These are phyloP conservation scores for Phalaenopsis aphrodite DNA, from an alignment of 106 monocot genomes.

Conservation along the genomic window DNA sequence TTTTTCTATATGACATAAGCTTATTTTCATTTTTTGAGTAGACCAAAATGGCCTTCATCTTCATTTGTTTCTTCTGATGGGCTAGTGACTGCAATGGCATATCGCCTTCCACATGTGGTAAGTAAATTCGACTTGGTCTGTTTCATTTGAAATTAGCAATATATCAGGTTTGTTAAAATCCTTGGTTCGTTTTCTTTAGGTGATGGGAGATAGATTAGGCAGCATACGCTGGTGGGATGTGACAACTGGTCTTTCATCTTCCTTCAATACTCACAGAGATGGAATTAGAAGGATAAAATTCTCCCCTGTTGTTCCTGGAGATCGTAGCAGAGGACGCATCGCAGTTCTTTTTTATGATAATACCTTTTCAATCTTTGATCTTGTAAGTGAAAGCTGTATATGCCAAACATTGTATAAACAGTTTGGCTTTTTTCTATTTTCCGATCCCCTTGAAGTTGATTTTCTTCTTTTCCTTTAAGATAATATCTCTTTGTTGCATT, in stretches of 20 bases:
- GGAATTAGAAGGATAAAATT: slow-evolving; percentile 99
- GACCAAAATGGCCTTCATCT: slow-evolving; percentile 95
- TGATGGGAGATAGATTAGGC: slow-evolving; percentile 94
- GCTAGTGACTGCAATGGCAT: slow-evolving; percentile 93
- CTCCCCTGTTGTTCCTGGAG: slow-evolving; percentile 93
- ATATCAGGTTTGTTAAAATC: slow-evolving; percentile 1
- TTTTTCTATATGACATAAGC: background rate
- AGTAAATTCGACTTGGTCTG: slow-evolving; percentile 2
- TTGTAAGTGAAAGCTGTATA: slow-evolving; percentile 50
- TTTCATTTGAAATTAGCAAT: background rate
- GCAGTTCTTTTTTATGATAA: slow-evolving; percentile 97
- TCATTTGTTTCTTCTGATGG: slow-evolving; percentile 89
- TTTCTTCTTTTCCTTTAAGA: background rate
- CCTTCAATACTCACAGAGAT: slow-evolving; percentile 94
- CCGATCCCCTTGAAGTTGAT: background rate
- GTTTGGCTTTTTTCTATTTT: background rate
- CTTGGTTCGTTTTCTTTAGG: slow-evolving; percentile 33
- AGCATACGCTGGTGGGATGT: slow-evolving; percentile 99
- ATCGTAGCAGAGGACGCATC: slow-evolving; percentile 85
- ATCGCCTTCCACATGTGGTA: slow-evolving; percentile 98
- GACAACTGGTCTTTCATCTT: slow-evolving; percentile 83
- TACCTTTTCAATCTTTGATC: slow-evolving; percentile 96
- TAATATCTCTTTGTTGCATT: background rate
- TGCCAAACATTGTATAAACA: background rate
- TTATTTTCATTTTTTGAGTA: slow-evolving; percentile 18